phyloP scores from a whole-genome alignment of 345 rosid genomes.

The Rhodomyrtus tomentosa region DNA sequence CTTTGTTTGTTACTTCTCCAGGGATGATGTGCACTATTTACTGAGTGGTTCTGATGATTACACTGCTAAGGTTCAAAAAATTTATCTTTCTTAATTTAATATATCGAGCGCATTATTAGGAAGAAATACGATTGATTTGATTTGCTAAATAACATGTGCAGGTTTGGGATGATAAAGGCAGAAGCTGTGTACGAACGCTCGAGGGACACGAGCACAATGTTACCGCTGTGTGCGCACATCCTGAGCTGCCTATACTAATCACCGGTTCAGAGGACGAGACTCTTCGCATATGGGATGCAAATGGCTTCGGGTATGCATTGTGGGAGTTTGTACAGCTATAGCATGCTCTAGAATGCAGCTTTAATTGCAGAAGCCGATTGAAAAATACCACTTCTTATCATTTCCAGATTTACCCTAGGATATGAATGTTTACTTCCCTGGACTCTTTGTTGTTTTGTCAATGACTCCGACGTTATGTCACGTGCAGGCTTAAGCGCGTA shows the following conservation, averaged over 20 bases:
- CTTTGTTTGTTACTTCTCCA: conserved; percentile 2
- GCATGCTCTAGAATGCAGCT: background rate
- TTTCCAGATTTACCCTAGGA: background rate
- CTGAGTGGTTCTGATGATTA: conserved; percentile 26
- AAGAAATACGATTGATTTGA: background rate
- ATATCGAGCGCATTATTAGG: background rate
- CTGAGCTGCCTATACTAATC: conserved; percentile 11
- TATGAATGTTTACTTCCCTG: background rate
- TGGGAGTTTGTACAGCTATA: background rate
- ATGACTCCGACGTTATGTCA: background rate
- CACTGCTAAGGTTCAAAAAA: background rate
- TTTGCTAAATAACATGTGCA: background rate
- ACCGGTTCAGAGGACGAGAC: conserved; percentile 17
- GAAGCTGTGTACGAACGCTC: conserved; percentile 7
- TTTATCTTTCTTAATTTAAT: background rate
- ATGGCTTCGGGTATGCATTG: conserved; percentile 1
- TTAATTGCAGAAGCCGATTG: background rate
- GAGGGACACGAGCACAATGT: conserved; percentile 22
- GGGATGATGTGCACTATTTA: conserved; percentile 1
- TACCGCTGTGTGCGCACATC: conserved; percentile 8
- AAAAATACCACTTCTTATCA: background rate
- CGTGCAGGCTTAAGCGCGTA: conserved; percentile 3
- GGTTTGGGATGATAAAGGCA: conserved; percentile 18
- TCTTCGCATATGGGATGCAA: conserved; percentile 12
- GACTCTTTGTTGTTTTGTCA: background rate